Base-by-base conservation (phyloP, 495 filamentous ascomycete genomes). In the Aspergillus hancockii region DNA sequence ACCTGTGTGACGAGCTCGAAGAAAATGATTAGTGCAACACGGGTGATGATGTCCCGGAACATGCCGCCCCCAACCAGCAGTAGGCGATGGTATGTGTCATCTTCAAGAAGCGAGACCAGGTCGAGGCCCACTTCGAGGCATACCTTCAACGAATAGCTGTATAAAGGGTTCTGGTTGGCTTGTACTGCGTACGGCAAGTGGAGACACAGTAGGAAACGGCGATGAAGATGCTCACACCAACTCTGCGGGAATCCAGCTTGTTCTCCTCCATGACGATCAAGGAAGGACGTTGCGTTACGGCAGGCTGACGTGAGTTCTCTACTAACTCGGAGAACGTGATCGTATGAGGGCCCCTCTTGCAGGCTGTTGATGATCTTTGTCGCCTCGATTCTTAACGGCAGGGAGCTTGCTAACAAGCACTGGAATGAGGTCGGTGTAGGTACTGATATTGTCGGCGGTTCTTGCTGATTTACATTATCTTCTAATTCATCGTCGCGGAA, bases 101-200 rank as follows among this genome's bases (percentile, higher is more conserved):
- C 72, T 3, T 75, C 69, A 18, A 77, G 67, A 8, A 74, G 71
- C 2, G 77, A 74, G 10, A 81, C 54, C 9, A 83, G 64, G 13
- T 75, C 70, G 19, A 79, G 59, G 1, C 75, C 67, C 23, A 70
- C 62, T 13, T 82, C 81, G 1, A 84, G 65, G 31, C 71, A 68
- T 3, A 71, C 67, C 58, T 77, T 82, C 9, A 66, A 73, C 3
- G 81, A 84, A 60, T 76, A 78, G 58, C 75, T 73, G 64, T 76
- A 84, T 3, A 79, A 21, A 1, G 75, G 79, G 51, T 83, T 78
- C 18, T 54, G 52, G 12, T 57, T 64, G 25, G 81, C 74, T 62
- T 79, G 62, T 43, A 65, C 65, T 10, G 80, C 76, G 55, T 78
- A 83, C 0, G 71, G 66, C 46, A 68, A 71, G 64, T 85, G 83